phyloP scores from a whole-genome alignment of 352 stramenopile genomes.

The Globisporangium canariense region DNA sequence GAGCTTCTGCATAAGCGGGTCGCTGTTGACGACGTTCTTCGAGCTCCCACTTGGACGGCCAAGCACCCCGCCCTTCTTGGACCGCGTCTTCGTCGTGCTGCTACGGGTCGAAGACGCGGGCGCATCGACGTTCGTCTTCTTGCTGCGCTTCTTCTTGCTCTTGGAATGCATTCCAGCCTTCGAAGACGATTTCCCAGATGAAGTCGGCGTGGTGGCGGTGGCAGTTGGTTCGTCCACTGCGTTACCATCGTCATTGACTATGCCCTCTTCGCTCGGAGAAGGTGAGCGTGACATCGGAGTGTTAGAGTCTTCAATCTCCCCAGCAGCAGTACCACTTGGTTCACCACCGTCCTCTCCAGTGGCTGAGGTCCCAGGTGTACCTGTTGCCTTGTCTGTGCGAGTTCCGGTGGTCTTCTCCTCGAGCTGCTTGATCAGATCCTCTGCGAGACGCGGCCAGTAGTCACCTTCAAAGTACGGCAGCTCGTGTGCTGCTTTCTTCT shows the following conservation, averaged over 20 bases:
- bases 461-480: slow-evolving; percentile 99
- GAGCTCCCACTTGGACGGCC: slow-evolving; percentile 40
- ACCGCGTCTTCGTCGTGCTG: slow-evolving; percentile 65
- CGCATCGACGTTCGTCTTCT: slow-evolving; percentile 62
- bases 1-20: slow-evolving; percentile 97
- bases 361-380: slow-evolving; percentile 2
- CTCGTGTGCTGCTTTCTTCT: slow-evolving; percentile 83
- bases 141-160: slow-evolving; percentile 80
- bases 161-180: slow-evolving; percentile 31
- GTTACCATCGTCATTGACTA: slow-evolving; percentile 26
- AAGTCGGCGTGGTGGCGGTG: slow-evolving; percentile 16
- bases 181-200: slow-evolving; percentile 17
- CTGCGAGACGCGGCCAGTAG: slow-evolving; percentile 97
- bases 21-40: slow-evolving; percentile 81
- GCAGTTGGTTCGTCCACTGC: slow-evolving; percentile 7
- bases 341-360: slow-evolving; percentile 16
- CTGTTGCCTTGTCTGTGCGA: slow-evolving; percentile 25
- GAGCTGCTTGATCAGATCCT: slow-evolving; percentile 98
- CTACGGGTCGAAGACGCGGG: slow-evolving; percentile 44
- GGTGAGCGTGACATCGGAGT: slow-evolving; percentile 50
- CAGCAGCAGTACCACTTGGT: slow-evolving; percentile 4
- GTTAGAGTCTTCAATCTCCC: slow-evolving; percentile 25
- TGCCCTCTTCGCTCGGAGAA: slow-evolving; percentile 37
- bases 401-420: slow-evolving; percentile 86
- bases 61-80: slow-evolving; percentile 51